Evolutionary conservation across 768 basidiomycete genomes (phyloP).

Genomic region (Calocybe indica): DNA sequence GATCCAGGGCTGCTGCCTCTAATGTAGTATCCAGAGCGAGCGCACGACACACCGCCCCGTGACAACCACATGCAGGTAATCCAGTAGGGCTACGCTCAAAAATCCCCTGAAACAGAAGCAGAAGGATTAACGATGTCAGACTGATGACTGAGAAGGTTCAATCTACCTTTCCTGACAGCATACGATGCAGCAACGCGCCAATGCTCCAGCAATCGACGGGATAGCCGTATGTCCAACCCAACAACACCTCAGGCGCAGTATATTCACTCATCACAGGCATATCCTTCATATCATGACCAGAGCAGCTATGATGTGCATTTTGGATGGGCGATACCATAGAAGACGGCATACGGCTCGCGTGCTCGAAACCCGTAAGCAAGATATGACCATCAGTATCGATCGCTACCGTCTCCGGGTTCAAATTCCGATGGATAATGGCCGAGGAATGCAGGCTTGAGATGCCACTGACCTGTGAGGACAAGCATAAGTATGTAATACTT

Average conservation of each 20-base stretch:
- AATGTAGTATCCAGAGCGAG: slow-evolving; percentile 21
- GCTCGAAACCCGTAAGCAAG: slow-evolving; percentile 36
- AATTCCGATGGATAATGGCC: slow-evolving; percentile 40
- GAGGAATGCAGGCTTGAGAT: slow-evolving; percentile 36
- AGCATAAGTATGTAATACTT: background rate
- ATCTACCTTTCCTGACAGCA: slow-evolving; percentile 42
- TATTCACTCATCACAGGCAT: slow-evolving; percentile 15
- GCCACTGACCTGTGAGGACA: slow-evolving; percentile 28
- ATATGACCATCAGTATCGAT: slow-evolving; percentile 41
- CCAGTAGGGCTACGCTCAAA: too few species aligned
- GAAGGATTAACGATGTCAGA: too few species aligned
- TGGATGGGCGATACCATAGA: too few species aligned
- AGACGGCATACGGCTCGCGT: background rate
- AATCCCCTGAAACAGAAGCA: too few species aligned
- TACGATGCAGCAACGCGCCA: slow-evolving; percentile 44
- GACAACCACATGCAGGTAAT: too few species aligned
- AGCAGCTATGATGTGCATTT: background rate
- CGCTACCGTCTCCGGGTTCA: slow-evolving; percentile 39
- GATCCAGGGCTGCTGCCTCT: slow-evolving; percentile 29
- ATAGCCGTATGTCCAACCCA: slow-evolving; percentile 49
- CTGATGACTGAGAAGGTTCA: background rate
- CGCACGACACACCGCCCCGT: slow-evolving; percentile 20
- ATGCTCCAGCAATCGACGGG: slow-evolving; percentile 58
- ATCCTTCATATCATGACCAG: slow-evolving; percentile 3
- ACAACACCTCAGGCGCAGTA: slow-evolving; percentile 46